These are phyloP conservation scores for Eragrostis nindensis DNA, from an alignment of 176 grass and related monocot genomes.

Conservation along the genomic window DNA sequence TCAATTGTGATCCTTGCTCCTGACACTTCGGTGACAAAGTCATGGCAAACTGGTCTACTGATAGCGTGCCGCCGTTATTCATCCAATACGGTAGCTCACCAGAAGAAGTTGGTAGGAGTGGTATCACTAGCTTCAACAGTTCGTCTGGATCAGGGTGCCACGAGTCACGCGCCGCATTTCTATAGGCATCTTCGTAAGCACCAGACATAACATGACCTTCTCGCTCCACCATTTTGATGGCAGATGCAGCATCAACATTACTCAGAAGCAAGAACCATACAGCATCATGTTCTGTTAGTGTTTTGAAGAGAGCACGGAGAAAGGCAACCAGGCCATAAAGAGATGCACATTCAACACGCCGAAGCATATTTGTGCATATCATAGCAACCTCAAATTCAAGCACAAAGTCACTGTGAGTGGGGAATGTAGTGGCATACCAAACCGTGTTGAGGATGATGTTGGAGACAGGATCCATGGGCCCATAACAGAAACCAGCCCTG, in stretches of 20 bases:
- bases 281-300: slow-evolving; percentile 11
- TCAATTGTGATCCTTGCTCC: background rate
- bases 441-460: slow-evolving; percentile 24
- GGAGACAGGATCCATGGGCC: slow-evolving; percentile 14
- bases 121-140: background rate
- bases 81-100: background rate
- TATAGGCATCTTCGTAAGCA: background rate
- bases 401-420: background rate
- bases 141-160: slow-evolving; percentile 3
- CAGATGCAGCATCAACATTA: background rate
- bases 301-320: background rate
- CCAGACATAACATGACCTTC: background rate
- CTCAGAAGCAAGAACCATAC: slow-evolving; percentile 1
- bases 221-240: background rate
- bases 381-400: background rate
- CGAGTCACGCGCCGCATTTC: background rate
- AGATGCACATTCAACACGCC: background rate
- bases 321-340: background rate
- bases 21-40: background rate
- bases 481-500: background rate
- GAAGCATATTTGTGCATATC: slow-evolving; percentile 5
- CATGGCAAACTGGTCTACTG: background rate
- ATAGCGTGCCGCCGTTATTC: background rate
- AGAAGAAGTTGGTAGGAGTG: background rate
- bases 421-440: background rate